A percentile compares a stretch with the other conserved stretches of the same genome.
Conservation (phyloP, 83 land plant species). For the Larix sibirica region DNA sequence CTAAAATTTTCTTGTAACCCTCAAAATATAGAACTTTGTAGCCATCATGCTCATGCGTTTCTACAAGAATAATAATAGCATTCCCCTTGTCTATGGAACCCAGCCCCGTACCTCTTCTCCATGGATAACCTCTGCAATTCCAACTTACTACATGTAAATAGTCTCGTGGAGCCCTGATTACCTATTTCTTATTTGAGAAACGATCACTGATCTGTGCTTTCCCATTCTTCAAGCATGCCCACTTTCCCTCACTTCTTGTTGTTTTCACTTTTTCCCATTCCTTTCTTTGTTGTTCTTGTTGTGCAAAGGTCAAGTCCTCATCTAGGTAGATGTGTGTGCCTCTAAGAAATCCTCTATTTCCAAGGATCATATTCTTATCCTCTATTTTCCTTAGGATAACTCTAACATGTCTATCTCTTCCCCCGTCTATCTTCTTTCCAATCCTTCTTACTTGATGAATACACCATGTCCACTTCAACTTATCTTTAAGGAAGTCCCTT, state of each 20-base stretch:
- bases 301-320: not conserved
- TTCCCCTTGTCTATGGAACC: not conserved
- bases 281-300: not conserved
- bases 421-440: not conserved
- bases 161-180: not conserved
- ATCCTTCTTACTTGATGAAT: not conserved
- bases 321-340: not conserved
- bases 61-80: not conserved
- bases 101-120: not conserved
- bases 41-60: not conserved
- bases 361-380: not conserved
- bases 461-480: not conserved
- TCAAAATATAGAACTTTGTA: not conserved
- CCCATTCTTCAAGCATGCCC: not conserved
- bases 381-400: not conserved
- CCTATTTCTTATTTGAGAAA: not conserved
- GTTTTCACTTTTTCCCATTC: not conserved
- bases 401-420: not conserved
- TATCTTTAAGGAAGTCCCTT: not conserved
- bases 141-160: not conserved
- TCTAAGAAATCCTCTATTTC: not conserved
- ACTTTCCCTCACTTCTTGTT: no score
- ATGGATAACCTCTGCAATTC: not conserved
- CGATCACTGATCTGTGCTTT: not conserved
- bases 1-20: not conserved